Evolutionary conservation across 371 early-diverging fungal species (phyloP).

Genomic region (Coemansia sp.): DNA sequence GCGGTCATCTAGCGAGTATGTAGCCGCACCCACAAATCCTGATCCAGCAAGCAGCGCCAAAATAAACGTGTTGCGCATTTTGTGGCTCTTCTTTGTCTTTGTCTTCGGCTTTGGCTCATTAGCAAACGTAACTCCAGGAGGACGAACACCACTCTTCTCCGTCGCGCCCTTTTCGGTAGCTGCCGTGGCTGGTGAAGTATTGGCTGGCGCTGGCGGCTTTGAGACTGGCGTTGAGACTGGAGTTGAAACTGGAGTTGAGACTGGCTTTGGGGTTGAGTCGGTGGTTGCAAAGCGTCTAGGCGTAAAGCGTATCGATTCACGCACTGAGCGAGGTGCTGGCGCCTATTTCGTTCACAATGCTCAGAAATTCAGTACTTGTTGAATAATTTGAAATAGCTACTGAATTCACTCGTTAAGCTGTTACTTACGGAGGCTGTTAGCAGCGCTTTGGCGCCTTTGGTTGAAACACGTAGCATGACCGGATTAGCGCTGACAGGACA

Average conservation of each 20-base stretch:
- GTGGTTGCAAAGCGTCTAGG: conserved; percentile 25
- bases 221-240: background rate
- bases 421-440: conserved; percentile 15
- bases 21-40: conserved; percentile 42
- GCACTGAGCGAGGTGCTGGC: background rate
- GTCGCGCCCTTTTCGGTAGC: background rate
- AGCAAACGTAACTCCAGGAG: conserved; percentile 19
- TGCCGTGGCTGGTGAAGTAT: background rate
- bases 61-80: conserved; percentile 34
- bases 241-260: background rate
- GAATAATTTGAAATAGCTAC: background rate
- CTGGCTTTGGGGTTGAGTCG: background rate
- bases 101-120: conserved; percentile 27
- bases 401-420: background rate
- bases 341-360: background rate
- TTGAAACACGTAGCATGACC: conserved; percentile 18
- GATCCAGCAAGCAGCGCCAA: conserved; percentile 30
- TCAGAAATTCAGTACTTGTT: background rate
- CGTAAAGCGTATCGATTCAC: conserved; percentile 2
- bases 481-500: background rate
- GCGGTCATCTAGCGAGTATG: conserved; percentile 39
- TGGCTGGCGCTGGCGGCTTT: background rate
- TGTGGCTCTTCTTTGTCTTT: conserved; percentile 38
- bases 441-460: conserved; percentile 11
- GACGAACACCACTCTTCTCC: conserved; percentile 25